These are phyloP conservation scores for Tetrapisispora nanseiensis DNA, from an alignment of 805 yeast genomes.

Conservation along the genomic window DNA sequence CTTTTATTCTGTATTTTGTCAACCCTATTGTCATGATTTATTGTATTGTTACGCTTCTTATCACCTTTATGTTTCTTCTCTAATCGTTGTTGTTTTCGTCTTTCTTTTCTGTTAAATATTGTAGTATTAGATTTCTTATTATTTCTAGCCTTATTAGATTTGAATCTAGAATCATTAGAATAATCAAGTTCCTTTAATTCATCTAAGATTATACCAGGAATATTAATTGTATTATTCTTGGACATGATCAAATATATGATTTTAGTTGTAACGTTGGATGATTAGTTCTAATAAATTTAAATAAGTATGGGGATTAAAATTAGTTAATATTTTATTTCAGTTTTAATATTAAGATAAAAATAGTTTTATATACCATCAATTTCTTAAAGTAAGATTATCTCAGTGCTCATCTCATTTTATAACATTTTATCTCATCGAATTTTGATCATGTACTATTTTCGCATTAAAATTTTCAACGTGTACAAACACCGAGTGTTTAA, in stretches of 20 bases:
- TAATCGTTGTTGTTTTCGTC: slow-evolving; percentile 33
- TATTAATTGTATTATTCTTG: slow-evolving; percentile 32
- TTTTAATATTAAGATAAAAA: no score
- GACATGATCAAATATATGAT: slow-evolving; percentile 5
- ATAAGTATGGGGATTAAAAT: no score
- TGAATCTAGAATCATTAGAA: slow-evolving; percentile 33
- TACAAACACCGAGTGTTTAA: not conserved
- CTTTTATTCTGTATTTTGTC: not conserved
- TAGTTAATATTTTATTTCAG: no score
- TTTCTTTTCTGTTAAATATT: slow-evolving; percentile 33
- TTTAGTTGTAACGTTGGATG: no score
- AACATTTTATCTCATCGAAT: not conserved
- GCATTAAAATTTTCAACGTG: not conserved
- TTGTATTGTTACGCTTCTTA: slow-evolving; percentile 9
- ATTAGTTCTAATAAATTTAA: not conserved
- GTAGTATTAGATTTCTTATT: slow-evolving; percentile 26
- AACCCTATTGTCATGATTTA: not conserved
- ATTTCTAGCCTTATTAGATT: slow-evolving; percentile 15
- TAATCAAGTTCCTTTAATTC: slow-evolving; percentile 40
- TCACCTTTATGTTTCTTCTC: slow-evolving; percentile 27
- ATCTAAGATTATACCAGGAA: slow-evolving; percentile 47
- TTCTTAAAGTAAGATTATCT: no score
- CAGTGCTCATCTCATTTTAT: no score
- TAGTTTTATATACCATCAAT: no score
- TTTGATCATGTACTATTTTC: not conserved